Percentiles rank a stretch among this genome's conserved stretches.
Conservation (phyloP, 2,329 filamentous ascomycete species). For the Nemania sp. region DNA sequence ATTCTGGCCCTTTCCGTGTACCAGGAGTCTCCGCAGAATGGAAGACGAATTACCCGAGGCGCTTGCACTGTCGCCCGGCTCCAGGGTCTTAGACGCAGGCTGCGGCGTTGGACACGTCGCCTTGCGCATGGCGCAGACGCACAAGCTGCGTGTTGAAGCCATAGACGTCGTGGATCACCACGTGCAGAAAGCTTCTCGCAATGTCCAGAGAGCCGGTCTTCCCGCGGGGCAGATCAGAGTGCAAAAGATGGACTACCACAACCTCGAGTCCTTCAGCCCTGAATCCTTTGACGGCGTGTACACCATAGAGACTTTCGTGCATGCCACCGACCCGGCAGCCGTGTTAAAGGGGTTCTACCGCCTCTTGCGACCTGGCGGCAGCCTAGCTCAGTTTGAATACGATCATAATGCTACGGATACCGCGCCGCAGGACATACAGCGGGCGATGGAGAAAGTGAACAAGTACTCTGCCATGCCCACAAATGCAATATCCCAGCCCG, state of each 20-base stretch:
- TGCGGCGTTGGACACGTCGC: slow-evolving; percentile 56
- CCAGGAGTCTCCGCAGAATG: slow-evolving; percentile 41
- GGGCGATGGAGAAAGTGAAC: slow-evolving; percentile 45
- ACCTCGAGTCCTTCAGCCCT: slow-evolving; percentile 46
- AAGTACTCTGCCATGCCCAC: slow-evolving; percentile 51
- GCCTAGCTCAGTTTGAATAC: slow-evolving; percentile 51
- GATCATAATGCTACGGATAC: slow-evolving; percentile 42
- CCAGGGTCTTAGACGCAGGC: slow-evolving; percentile 54
- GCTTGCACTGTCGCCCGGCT: slow-evolving; percentile 43
- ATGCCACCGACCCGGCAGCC: slow-evolving; percentile 50
- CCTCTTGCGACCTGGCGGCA: slow-evolving; percentile 51
- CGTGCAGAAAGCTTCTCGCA: slow-evolving; percentile 50
- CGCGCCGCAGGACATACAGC: slow-evolving; percentile 35
- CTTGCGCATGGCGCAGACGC: slow-evolving; percentile 49
- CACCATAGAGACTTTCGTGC: slow-evolving; percentile 60
- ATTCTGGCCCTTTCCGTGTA: slow-evolving; percentile 17
- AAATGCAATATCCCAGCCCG: slow-evolving; percentile 43
- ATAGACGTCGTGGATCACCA: slow-evolving; percentile 56
- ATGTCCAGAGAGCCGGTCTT: slow-evolving; percentile 8
- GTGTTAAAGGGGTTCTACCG: slow-evolving; percentile 52
- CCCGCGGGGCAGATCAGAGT: slow-evolving; percentile 30
- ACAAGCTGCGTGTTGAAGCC: slow-evolving; percentile 46
- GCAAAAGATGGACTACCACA: slow-evolving; percentile 53
- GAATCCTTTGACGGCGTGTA: slow-evolving; percentile 54
- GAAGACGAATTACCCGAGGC: slow-evolving; percentile 50